A percentile compares a stretch with the other conserved stretches of the same genome.
Evolutionary conservation across 2,329 filamentous ascomycete genomes (phyloP).

Genomic region (Saccharata proteae): DNA sequence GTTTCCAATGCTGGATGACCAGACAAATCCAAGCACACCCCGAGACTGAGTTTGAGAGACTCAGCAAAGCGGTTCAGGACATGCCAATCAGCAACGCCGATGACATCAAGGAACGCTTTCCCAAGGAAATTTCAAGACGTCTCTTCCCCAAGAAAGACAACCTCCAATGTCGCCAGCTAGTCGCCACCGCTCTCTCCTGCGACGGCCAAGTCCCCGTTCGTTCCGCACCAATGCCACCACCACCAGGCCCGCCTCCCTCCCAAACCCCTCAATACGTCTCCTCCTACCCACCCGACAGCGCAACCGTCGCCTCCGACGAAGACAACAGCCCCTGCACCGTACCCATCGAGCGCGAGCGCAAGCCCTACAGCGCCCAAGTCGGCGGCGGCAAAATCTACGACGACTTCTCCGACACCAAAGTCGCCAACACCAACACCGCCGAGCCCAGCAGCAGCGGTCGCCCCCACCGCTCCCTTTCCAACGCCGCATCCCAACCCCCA

Average conservation of each 20-base stretch:
- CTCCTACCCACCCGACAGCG: conserved; percentile 11
- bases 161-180: conserved; percentile 42
- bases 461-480: conserved; percentile 21
- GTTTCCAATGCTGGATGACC: conserved; percentile 52
- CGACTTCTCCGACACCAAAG: conserved; percentile 10
- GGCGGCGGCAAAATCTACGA: conserved; percentile 47
- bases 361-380: conserved; percentile 50
- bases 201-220: conserved; percentile 28
- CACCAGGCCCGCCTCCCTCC: conserved; percentile 15
- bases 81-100: conserved; percentile 58
- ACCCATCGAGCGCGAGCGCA: conserved; percentile 52
- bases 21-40: conserved; percentile 64
- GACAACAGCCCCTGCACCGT: conserved; percentile 29
- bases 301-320: conserved; percentile 26
- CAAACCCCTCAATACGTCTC: too few species aligned
- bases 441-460: conserved; percentile 15
- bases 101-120: conserved; percentile 59
- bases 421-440: background rate
- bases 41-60: conserved; percentile 57
- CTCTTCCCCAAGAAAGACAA: conserved; percentile 55
- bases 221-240: conserved; percentile 24
- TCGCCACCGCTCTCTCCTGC: conserved; percentile 48
- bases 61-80: conserved; percentile 55
- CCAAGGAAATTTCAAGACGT: conserved; percentile 63
- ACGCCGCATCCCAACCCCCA: conserved; percentile 12